Evolutionary conservation across 495 filamentous ascomycete genomes (phyloP), one percentile per base, ranked within the genome.

Genomic region (Jackrogersella multiformis): DNA sequence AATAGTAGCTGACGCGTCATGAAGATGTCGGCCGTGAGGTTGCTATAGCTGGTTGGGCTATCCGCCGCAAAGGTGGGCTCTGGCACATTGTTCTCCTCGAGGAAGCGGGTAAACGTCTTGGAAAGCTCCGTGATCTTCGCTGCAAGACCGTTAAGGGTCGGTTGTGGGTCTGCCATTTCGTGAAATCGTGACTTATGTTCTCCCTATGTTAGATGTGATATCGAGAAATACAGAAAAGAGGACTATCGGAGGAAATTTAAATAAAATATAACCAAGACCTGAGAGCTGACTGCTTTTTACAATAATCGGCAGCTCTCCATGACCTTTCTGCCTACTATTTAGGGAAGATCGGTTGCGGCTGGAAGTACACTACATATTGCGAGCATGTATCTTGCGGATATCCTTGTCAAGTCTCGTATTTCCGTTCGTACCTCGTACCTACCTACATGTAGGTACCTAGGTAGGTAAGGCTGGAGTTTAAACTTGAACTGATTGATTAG

Each of bases 71-170:
- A 73, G 23, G 55, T 73, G 9, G 71, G 67, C 41, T 73, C 58
- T 38, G 51, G 64, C n/a, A 73, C 45, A 53, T 68, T 68, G 16
- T 73, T 71, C 4, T 73, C 68, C 28, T 73, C 51, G n/a, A 73
- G 56, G 16, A 39, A 68, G 5, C 52, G 53, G 2, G 68, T 64
- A 18, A 71, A 73, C 5, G 58, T 64, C 16, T 71, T 63, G 36
- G 71, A 56, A 10, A 73, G 52, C 53, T 70, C 68, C 15, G 71
- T 73, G 56, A 73, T 71, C 53, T 73, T 69, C 24, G 68, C 68
- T 23, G 68, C 71, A 18, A 71, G 63, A 21, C 56, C 45, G 46
- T 57, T 66, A 10, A 73, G 68, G 15, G 66, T 69, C 8, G 60
- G 60, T 39, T 68, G 68, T 26, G 71, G 64, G 34, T 70, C 64